Conservation (phyloP, 345 rosid genomes). For the Sisymbrium altissimum region DNA sequence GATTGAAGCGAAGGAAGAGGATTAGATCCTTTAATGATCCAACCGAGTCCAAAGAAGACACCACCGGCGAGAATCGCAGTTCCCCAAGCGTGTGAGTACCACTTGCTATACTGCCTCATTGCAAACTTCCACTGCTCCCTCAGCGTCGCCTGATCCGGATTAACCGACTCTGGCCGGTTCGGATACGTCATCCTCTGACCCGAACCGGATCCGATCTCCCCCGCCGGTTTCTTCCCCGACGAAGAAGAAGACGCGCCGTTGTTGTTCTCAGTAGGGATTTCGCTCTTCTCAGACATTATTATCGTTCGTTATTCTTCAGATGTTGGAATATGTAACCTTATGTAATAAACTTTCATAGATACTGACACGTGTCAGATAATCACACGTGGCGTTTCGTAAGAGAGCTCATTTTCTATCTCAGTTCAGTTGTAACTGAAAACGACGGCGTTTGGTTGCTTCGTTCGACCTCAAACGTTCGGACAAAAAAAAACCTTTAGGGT, state of each 20-base stretch:
- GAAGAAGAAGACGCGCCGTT: not conserved
- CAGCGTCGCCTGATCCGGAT: constrained; percentile 69
- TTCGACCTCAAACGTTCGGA: constrained; percentile 6
- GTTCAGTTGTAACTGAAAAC: not conserved
- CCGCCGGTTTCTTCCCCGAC: constrained; percentile 26
- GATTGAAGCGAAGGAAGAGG: constrained; percentile 70
- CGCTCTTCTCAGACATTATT: constrained; percentile 15
- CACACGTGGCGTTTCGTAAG: not conserved
- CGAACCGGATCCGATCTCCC: constrained; percentile 33
- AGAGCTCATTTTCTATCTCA: not conserved
- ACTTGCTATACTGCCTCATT: constrained; percentile 62
- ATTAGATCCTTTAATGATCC: constrained; percentile 82
- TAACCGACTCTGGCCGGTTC: constrained; percentile 60
- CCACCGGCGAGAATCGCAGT: constrained; percentile 81
- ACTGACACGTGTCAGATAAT: not conserved
- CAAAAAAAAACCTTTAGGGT: constrained; percentile 21
- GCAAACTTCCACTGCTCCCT: constrained; percentile 91
- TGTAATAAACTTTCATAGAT: not conserved
- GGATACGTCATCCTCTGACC: constrained; percentile 46
- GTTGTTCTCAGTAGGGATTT: constrained; percentile 6
- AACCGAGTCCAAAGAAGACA: constrained; percentile 80
- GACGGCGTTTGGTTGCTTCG: not conserved
- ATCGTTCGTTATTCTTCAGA: not conserved
- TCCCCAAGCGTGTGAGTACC: constrained; percentile 95
- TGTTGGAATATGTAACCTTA: not conserved